Conservation (phyloP, 1,284 basidiomycete genomes). For the Fomitopsis betulina region DNA sequence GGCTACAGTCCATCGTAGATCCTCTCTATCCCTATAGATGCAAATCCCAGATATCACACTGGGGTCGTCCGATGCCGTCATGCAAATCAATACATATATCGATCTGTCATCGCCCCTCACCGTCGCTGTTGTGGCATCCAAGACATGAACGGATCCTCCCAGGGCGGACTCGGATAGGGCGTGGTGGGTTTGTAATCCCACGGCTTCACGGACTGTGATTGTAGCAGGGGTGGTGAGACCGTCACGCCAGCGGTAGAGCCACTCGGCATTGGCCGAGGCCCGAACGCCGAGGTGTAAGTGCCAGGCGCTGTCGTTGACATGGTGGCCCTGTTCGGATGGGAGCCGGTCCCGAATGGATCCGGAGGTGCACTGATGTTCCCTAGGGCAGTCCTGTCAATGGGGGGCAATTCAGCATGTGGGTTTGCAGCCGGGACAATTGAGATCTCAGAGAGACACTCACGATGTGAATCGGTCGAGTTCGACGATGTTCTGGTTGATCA, state of each 20-base stretch:
- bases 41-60: slow-evolving; percentile 2
- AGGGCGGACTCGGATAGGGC: slow-evolving; percentile 25
- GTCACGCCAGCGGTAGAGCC: slow-evolving; percentile 8
- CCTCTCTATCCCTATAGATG: slow-evolving; percentile 8
- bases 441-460: slow-evolving; percentile 33
- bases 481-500: slow-evolving; percentile 46
- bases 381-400: slow-evolving; percentile 29
- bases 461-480: slow-evolving; percentile 54
- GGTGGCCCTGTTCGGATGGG: slow-evolving; percentile 3
- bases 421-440: slow-evolving; percentile 4
- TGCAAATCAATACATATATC: neutral
- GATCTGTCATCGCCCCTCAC: slow-evolving; percentile 12
- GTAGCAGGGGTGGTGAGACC: slow-evolving; percentile 26
- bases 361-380: slow-evolving; percentile 28
- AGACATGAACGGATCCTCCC: slow-evolving; percentile 42
- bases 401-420: slow-evolving; percentile 9
- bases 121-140: slow-evolving; percentile 36
- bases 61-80: neutral
- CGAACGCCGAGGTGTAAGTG: slow-evolving; percentile 9
- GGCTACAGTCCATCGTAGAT: neutral
- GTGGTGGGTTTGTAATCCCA: slow-evolving; percentile 26
- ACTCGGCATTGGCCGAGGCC: slow-evolving; percentile 3
- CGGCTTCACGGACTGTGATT: slow-evolving; percentile 20
- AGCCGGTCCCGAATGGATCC: slow-evolving; percentile 12
- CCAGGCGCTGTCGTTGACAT: slow-evolving; percentile 3